phyloP scores from a whole-genome alignment of 225 moss, liverwort and hornwort genomes.

The Takakia lepidozioides region DNA sequence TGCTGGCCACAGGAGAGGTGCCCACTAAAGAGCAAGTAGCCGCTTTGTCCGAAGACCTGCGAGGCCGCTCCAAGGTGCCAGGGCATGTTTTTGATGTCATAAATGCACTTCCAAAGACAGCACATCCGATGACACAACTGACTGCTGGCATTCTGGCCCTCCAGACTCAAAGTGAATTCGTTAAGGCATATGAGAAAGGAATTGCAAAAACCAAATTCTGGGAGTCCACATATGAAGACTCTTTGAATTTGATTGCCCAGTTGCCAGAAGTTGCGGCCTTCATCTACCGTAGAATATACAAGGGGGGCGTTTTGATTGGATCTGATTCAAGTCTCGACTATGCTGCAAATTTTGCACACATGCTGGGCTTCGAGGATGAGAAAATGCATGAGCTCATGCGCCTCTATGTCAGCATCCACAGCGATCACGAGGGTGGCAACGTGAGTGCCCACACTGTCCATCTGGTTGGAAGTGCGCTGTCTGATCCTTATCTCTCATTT shows the following conservation, averaged over 20 bases:
- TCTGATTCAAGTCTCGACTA: constrained; percentile 28
- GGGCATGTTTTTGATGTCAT: constrained; percentile 29
- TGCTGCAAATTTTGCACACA: constrained; percentile 37
- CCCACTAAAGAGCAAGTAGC: constrained; percentile 30
- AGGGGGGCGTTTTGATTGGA: constrained; percentile 24
- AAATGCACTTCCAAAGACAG: constrained; percentile 21
- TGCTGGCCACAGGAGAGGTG: constrained; percentile 36
- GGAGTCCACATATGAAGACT: constrained; percentile 42
- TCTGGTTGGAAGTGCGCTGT: constrained; percentile 40
- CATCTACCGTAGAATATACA: constrained; percentile 26
- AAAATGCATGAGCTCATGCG: constrained; percentile 46
- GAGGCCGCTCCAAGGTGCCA: constrained; percentile 22
- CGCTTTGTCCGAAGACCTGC: constrained; percentile 23
- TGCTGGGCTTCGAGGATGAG: constrained; percentile 32
- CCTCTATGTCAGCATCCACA: constrained; percentile 39
- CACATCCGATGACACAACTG: constrained; percentile 47
- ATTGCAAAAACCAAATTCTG: constrained; percentile 35
- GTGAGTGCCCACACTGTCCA: constrained; percentile 50
- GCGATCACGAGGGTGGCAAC: constrained; percentile 50
- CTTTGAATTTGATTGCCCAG: constrained; percentile 36
- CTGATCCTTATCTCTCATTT: constrained; percentile 36
- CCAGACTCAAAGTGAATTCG: constrained; percentile 35
- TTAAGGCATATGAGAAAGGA: constrained; percentile 26
- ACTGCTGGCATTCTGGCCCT: constrained; percentile 33
- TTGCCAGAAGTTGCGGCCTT: constrained; percentile 39